phyloP scores from a whole-genome alignment of 306 rosid genomes.

The Corylus heterophylla region DNA sequence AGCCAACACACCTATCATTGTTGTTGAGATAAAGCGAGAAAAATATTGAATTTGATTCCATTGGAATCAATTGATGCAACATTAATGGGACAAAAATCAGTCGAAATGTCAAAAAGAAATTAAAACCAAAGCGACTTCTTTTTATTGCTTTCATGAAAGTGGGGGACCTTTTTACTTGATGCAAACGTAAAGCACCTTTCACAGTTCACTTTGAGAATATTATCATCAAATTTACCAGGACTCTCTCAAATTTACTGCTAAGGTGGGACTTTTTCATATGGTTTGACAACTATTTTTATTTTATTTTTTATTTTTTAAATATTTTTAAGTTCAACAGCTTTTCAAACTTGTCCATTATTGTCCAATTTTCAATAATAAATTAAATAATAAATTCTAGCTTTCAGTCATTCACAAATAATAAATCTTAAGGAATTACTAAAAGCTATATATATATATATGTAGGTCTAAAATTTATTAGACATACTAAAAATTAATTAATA shows the following conservation, averaged over 20 bases:
- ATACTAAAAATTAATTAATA: no score
- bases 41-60: constrained; percentile 6
- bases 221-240: neutral
- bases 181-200: constrained; percentile 4
- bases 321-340: no score
- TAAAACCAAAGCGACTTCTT: neutral
- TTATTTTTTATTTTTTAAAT: no score
- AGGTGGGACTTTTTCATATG: no score
- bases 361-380: no score
- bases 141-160: neutral
- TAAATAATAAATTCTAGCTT: neutral
- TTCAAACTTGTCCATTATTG: no score
- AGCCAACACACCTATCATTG: neutral
- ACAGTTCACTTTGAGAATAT: neutral
- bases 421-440: no score
- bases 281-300: no score
- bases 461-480: no score
- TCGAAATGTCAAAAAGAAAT: neutral
- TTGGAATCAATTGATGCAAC: neutral
- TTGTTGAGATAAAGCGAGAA: neutral
- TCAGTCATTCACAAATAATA: neutral
- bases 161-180: constrained; percentile 2
- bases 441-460: no score
- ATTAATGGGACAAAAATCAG: neutral
- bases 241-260: no score